Base-by-base conservation (phyloP, 495 filamentous ascomycete species). In the Penicillium argentinense region DNA sequence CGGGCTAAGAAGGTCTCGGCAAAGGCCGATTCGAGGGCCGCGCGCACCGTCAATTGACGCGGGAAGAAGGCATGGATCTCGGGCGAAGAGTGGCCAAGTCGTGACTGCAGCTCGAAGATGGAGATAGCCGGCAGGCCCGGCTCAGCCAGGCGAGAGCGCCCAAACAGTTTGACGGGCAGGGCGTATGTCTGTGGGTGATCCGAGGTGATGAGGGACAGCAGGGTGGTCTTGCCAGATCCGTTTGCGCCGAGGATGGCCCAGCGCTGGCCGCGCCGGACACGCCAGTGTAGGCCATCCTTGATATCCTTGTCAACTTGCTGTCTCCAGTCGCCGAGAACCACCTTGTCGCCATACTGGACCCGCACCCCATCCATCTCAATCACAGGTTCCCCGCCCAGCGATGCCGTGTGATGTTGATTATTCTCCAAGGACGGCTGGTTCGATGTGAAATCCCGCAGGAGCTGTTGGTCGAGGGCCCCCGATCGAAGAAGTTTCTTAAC, bases 161-260 rank as follows among this genome's bases (percentile, higher is more conserved):
- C 88, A 52, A 98, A 96, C 27, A 96, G 71, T 49, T 80, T 81
- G 39, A 98, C 85, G 12, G 91, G 91, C 18, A 87, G 79, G 3
- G 89, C 89, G 63, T 97, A 98, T 1, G 91, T 80, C 63, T 96
- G 91, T 0, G 93, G 93, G 51, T 98, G 93, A 60, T 98, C 93
- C 3, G 91, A 96, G 26, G 88, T 93, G 51, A 98, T 86, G 11
- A 98, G 73, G 2, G 91, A 93, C 12, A 96, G 77, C 39, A 98
- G 74, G 0, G 93, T 98, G 0, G 93, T 97, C 68, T 98, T 98
- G 38, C 73, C 73, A 9, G 71, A 74, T 41, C 84, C 93, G 57
- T 97, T 97, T 11, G 92, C 82, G 1, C 93, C 93, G 56, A 97
- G 88, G 29, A 97, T 75, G 0, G 85, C 91, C 90, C 91, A 97